Evolutionary conservation across 2,329 filamentous ascomycete genomes (phyloP), one percentile per base, ranked within the genome.

Genomic region (Paramyrothecium sp.): DNA sequence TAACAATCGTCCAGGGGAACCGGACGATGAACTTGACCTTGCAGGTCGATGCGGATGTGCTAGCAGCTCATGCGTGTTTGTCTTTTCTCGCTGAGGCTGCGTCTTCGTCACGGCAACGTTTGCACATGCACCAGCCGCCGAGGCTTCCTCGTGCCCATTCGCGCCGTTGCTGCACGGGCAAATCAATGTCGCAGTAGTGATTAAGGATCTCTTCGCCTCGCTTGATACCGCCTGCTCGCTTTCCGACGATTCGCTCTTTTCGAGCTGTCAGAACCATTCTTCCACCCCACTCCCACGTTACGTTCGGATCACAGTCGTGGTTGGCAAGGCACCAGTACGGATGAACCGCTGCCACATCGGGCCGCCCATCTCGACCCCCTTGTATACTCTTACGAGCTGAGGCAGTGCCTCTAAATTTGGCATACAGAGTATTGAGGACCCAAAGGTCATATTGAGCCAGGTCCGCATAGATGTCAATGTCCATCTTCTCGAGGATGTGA

Each of bases 281-380:
- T 1, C 90, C 90, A 26, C 89, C 87, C 91, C 93, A 97, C 67
- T 96, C 91, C 95, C 95, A 99, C 3, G 85, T 85, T 44, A 98
- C 92, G 71, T 97, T 97, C 10, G 95, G 95, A 69, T 97, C 88
- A 74, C 95, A 99, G 71, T 92, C 92, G 71, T 99, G 95, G 68
- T 99, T 99, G 26, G 94, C 93, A 30, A 98, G 81, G 74, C 93
- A 98, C 92, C 95, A 99, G 65, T 96, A 86, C 2, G 94, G 92
- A 75, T 98, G 93, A 26, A 98, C 93, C 26, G 94, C 94, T 26
- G 91, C 92, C 4, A 97, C 89, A 67, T 98, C 95, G 0, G 95
- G 94, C 11, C 91, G 86, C 3, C 92, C 91, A 61, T 94, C 90
- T 64, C 84, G 84, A 0, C 82, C 82, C 26, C 26, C 26, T 30